These are phyloP conservation scores for Coleophoma cylindrospora DNA, from an alignment of 2,329 filamentous ascomycete genomes.

Conservation along the genomic window DNA sequence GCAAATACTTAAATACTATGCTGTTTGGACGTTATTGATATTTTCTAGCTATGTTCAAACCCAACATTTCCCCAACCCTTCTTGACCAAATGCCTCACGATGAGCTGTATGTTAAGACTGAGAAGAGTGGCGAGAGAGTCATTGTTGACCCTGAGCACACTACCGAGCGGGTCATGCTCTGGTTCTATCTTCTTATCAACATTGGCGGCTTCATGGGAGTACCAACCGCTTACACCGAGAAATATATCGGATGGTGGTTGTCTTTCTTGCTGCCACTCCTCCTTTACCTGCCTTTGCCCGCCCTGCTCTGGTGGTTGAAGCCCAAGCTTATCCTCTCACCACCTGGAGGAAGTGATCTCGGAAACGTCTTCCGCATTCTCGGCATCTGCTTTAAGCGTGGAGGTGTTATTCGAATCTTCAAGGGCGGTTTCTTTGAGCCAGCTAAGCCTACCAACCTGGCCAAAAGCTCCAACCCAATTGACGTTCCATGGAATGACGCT, in stretches of 20 bases:
- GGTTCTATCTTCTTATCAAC: slow-evolving; percentile 68
- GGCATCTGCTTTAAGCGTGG: slow-evolving; percentile 35
- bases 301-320: slow-evolving; percentile 36
- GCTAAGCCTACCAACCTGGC: slow-evolving; percentile 62
- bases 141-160: slow-evolving; percentile 56
- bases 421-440: slow-evolving; percentile 56
- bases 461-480: slow-evolving; percentile 48
- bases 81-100: slow-evolving; percentile 49
- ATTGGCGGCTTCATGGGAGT: slow-evolving; percentile 49
- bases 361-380: slow-evolving; percentile 38
- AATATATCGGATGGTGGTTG: slow-evolving; percentile 45
- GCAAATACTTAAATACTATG: slow-evolving; percentile 22
- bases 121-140: slow-evolving; percentile 51
- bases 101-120: slow-evolving; percentile 34
- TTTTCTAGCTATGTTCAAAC: slow-evolving; percentile 62
- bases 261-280: slow-evolving; percentile 43
- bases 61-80: slow-evolving; percentile 60
- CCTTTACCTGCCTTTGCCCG: slow-evolving; percentile 57
- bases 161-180: slow-evolving; percentile 36
- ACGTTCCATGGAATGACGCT: slow-evolving; percentile 77
- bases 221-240: slow-evolving; percentile 35
- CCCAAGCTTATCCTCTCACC: slow-evolving; percentile 37
- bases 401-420: slow-evolving; percentile 65
- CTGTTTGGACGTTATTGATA: slow-evolving; percentile 28
- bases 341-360: slow-evolving; percentile 40